phyloP scores from a whole-genome alignment of 129 eudicot genomes.

The Gnaphalium uliginosum region DNA sequence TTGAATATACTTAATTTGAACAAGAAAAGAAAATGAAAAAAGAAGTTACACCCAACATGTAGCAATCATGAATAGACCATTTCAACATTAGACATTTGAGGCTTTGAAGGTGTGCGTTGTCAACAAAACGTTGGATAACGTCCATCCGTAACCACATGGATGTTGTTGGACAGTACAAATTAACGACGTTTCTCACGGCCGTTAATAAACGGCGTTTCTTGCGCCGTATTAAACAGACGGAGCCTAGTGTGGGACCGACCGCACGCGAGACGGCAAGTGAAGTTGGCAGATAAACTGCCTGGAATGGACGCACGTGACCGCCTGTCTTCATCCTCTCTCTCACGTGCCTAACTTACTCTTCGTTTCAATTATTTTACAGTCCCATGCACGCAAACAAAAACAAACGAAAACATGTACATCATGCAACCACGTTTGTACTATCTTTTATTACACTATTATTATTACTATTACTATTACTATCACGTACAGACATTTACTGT shows the following conservation, averaged over 20 bases:
- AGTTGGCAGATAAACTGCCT: constrained; percentile 31
- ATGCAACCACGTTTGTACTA: not conserved
- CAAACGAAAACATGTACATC: constrained; percentile 14
- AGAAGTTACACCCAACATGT: not conserved
- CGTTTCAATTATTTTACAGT: constrained; percentile 12
- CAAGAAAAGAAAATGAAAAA: too few relatives aligned
- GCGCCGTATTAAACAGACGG: constrained; percentile 20
- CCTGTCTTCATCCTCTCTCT: constrained; percentile 31
- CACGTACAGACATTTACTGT: not conserved
- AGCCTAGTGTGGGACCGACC: constrained; percentile 34
- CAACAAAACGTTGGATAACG: constrained; percentile 32
- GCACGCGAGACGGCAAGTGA: constrained; percentile 35
- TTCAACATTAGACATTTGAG: constrained; percentile 16
- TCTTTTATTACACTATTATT: not conserved
- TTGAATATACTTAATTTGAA: too few relatives aligned
- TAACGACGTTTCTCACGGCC: constrained; percentile 23
- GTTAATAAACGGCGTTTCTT: not conserved
- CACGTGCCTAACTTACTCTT: constrained; percentile 33
- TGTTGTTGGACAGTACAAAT: constrained; percentile 35
- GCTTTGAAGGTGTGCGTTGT: constrained; percentile 25
- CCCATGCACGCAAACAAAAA: constrained; percentile 18
- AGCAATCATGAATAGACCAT: constrained; percentile 25
- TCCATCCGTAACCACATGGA: constrained; percentile 34
- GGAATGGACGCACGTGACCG: constrained; percentile 37
- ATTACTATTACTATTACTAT: not conserved